These are phyloP conservation scores for Cantharellus cinnabarinus DNA, from an alignment of 768 basidiomycete genomes.

Conservation along the genomic window DNA sequence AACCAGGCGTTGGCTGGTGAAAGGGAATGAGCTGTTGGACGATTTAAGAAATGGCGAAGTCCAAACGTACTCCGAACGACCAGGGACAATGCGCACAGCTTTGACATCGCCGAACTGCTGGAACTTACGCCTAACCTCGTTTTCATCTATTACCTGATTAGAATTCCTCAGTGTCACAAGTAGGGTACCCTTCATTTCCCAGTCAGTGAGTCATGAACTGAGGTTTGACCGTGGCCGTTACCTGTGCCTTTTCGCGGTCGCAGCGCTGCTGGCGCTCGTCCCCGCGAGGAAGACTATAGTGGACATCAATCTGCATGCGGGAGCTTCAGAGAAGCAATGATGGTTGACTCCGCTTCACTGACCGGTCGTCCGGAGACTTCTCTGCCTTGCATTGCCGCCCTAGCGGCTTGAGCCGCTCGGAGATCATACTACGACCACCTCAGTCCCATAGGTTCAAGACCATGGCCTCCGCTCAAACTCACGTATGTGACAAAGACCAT, in stretches of 20 bases:
- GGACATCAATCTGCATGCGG: constrained; percentile 73
- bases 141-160: constrained; percentile 42
- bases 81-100: constrained; percentile 41
- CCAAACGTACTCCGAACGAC: constrained; percentile 35
- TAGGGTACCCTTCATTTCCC: constrained; percentile 45
- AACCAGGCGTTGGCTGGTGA: constrained; percentile 62
- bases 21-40: background rate
- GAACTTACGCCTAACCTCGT: constrained; percentile 69
- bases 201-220: background rate
- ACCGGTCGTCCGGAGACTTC: constrained; percentile 79
- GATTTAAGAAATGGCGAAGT: too few species aligned
- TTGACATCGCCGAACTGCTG: constrained; percentile 86
- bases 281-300: constrained; percentile 86
- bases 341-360: constrained; percentile 15
- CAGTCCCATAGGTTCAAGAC: background rate
- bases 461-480: constrained; percentile 21
- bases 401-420: constrained; percentile 77
- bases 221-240: constrained; percentile 14
- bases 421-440: constrained; percentile 54
- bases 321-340: background rate
- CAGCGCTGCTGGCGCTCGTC: constrained; percentile 41
- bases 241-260: constrained; percentile 72
- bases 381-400: constrained; percentile 77
- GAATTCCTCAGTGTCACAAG: constrained; percentile 61
- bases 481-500: constrained; percentile 99